Conservation (phyloP, 352 stramenopile genomes). For the Phytophthora ramorum region DNA sequence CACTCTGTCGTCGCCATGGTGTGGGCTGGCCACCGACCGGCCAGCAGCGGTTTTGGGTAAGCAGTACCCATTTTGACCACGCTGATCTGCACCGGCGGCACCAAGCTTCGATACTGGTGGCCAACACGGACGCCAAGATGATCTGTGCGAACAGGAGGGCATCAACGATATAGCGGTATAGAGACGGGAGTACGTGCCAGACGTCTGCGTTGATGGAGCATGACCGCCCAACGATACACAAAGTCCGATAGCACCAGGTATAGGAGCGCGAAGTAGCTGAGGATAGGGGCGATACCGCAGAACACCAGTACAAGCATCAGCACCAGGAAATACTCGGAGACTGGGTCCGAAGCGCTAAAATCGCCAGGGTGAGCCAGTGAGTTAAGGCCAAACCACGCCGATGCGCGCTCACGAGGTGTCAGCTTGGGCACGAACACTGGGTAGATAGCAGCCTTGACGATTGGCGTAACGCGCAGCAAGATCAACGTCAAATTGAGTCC, state of each 20-base stretch:
- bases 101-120: too few relatives aligned
- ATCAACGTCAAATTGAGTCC: conserved; percentile 70
- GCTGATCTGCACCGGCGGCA: too few relatives aligned
- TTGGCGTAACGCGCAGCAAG: conserved; percentile 76
- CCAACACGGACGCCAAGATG: conserved; percentile 75
- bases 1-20: too few relatives aligned
- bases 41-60: too few relatives aligned
- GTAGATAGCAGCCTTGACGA: conserved; percentile 84
- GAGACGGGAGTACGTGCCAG: conserved; percentile 75
- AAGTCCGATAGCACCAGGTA: conserved; percentile 82
- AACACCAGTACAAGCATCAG: conserved; percentile 84
- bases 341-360: conserved; percentile 61
- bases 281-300: conserved; percentile 73
- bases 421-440: conserved; percentile 76
- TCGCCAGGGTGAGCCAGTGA: conserved; percentile 66
- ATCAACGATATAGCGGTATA: conserved; percentile 84
- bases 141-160: conserved; percentile 83
- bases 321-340: conserved; percentile 78
- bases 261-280: conserved; percentile 77
- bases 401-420: conserved; percentile 75
- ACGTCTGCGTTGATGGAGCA: conserved; percentile 73
- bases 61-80: too few relatives aligned
- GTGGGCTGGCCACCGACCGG: too few relatives aligned
- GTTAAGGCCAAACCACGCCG: conserved; percentile 72
- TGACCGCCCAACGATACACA: conserved; percentile 76